Evolutionary conservation across 2,329 filamentous ascomycete genomes (phyloP).

Genomic region (Calonectria multiphialidica): DNA sequence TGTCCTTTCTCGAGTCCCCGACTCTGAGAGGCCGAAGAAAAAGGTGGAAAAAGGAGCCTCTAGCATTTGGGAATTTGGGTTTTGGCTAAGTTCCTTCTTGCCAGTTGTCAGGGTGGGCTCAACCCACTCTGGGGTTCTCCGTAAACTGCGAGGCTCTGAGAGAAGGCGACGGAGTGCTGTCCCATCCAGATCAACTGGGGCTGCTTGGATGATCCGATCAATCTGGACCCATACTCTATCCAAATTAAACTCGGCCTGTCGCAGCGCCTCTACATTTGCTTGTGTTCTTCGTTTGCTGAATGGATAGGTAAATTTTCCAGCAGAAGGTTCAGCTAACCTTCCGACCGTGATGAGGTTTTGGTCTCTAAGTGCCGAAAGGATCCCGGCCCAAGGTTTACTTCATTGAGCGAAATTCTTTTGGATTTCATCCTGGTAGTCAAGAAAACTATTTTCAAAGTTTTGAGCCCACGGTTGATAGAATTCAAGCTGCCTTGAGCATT

Average conservation of each 20-base stretch:
- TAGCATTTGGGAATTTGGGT: background rate
- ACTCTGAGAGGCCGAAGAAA: slow-evolving; percentile 21
- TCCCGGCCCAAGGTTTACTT: slow-evolving; percentile 20
- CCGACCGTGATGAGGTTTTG: slow-evolving; percentile 23
- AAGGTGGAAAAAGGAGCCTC: slow-evolving; percentile 42
- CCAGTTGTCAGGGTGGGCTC: slow-evolving; percentile 45
- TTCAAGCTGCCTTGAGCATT: slow-evolving; percentile 59
- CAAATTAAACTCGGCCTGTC: slow-evolving; percentile 59
- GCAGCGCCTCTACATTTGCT: slow-evolving; percentile 58
- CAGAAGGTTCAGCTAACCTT: slow-evolving; percentile 48
- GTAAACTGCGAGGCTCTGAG: slow-evolving; percentile 50
- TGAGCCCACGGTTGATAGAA: slow-evolving; percentile 62
- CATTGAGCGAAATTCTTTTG: slow-evolving; percentile 40
- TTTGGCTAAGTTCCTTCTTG: background rate
- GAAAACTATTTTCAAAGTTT: slow-evolving; percentile 49
- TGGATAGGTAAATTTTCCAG: slow-evolving; percentile 57
- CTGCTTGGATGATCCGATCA: slow-evolving; percentile 26
- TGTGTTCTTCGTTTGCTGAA: slow-evolving; percentile 58
- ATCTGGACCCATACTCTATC: slow-evolving; percentile 26
- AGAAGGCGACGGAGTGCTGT: slow-evolving; percentile 47
- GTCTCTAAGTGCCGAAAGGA: slow-evolving; percentile 30
- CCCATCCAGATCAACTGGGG: slow-evolving; percentile 29
- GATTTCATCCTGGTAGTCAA: slow-evolving; percentile 39
- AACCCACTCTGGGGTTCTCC: slow-evolving; percentile 63
- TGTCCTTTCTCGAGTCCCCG: background rate